These are phyloP conservation scores for Thymus mandschuricus DNA, from an alignment of 257 asterid species.

Conservation along the genomic window DNA sequence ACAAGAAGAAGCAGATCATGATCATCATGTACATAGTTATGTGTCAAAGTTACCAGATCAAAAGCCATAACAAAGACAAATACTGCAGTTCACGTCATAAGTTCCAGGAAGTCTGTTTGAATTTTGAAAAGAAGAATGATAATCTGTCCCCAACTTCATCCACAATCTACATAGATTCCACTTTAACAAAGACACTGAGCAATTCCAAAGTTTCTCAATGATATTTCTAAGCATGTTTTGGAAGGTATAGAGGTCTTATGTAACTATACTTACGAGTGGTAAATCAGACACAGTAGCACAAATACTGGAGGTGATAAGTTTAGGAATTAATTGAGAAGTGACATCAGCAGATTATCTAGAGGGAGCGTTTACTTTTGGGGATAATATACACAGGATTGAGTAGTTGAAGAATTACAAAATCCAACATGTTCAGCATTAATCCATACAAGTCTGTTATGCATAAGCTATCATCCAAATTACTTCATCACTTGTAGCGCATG, in stretches of 20 bases:
- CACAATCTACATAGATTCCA: neutral
- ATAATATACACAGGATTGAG: too few relatives aligned
- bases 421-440: neutral
- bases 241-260: neutral
- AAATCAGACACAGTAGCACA: neutral
- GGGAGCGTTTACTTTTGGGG: too few relatives aligned
- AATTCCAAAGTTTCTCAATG: constrained; percentile 6
- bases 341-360: too few relatives aligned
- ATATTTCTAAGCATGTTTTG: neutral
- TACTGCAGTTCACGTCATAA: neutral
- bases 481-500: neutral
- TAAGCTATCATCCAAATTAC: too few relatives aligned
- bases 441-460: neutral
- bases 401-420: neutral
- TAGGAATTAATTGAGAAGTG: neutral
- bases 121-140: neutral
- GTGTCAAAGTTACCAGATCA: constrained; percentile 1
- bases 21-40: neutral
- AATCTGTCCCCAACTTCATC: neutral
- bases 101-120: neutral
- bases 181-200: neutral
- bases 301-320: neutral
- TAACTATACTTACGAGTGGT: neutral
- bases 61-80: neutral
- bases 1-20: neutral